Conservation (phyloP, 1,284 basidiomycete genomes). For the Rhodotorula sp. region DNA sequence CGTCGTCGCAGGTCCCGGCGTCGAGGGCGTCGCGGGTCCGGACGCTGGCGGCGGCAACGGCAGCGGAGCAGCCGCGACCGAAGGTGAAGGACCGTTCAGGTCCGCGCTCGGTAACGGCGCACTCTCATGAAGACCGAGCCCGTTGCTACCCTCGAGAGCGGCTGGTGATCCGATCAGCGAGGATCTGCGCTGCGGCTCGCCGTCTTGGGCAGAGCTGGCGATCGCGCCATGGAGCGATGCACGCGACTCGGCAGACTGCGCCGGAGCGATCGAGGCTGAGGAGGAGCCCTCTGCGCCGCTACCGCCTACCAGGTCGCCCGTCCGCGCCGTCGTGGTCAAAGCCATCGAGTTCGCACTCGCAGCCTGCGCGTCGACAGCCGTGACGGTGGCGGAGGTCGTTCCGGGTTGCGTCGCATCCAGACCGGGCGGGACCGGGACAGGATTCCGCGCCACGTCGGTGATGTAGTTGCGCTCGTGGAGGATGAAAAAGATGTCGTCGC, state of each 20-base stretch:
- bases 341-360: background rate
- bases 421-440: conserved; percentile 39
- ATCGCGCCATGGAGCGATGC: background rate
- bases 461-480: conserved; percentile 80
- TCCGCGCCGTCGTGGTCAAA: background rate
- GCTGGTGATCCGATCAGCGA: background rate
- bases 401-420: conserved; percentile 1
- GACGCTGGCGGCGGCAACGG: background rate
- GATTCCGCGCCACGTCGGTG: conserved; percentile 47
- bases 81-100: background rate
- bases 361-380: background rate
- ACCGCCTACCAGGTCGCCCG: no score
- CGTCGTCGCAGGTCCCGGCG: background rate
- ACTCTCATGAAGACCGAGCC: background rate
- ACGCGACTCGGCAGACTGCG: background rate
- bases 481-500: conserved; percentile 79
- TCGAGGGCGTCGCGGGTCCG: background rate
- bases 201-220: no score
- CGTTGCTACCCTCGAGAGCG: background rate
- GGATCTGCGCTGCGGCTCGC: background rate
- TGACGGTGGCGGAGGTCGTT: background rate
- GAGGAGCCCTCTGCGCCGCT: no score
- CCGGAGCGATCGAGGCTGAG: no score
- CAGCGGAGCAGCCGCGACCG: background rate
- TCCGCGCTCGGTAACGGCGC: background rate